phyloP scores from a whole-genome alignment of 148 eudicot genomes.

The Vaccinium myrtillus region DNA sequence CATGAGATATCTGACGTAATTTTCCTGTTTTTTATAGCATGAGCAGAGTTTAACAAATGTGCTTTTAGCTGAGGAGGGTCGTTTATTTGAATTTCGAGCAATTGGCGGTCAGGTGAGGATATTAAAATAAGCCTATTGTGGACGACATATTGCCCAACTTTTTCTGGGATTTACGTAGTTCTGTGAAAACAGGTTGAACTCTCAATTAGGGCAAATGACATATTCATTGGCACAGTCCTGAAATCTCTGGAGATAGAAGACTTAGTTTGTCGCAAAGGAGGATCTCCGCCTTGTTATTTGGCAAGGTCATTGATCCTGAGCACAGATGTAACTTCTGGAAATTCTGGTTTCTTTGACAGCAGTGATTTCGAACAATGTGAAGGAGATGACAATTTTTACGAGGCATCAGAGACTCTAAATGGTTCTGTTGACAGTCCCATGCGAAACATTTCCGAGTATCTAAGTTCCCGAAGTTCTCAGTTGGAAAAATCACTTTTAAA shows the following conservation, averaged over 20 bases:
- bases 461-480: conserved; percentile 27
- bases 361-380: conserved; percentile 49
- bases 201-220: conserved; percentile 70
- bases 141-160: conserved; percentile 2
- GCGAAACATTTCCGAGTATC: conserved; percentile 24
- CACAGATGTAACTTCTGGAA: conserved; percentile 42
- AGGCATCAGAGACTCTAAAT: conserved; percentile 75
- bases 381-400: conserved; percentile 82
- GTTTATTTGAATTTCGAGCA: conserved; percentile 90
- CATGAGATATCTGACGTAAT: conserved; percentile 5
- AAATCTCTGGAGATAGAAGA: conserved; percentile 93
- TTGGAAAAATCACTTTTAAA: conserved; percentile 43
- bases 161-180: conserved; percentile 18
- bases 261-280: conserved; percentile 55
- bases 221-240: conserved; percentile 84
- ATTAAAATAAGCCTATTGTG: background rate
- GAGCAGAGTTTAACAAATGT: conserved; percentile 58
- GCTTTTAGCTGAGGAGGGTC: conserved; percentile 78
- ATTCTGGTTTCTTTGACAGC: conserved; percentile 34
- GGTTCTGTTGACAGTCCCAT: conserved; percentile 52
- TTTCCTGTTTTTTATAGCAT: conserved; percentile 32
- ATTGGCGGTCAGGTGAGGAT: conserved; percentile 91
- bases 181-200: conserved; percentile 68
- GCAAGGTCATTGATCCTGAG: conserved; percentile 79
- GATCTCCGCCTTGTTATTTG: conserved; percentile 53